Conservation (phyloP, 495 filamentous ascomycete genomes). For the Neurospora pannonica region DNA sequence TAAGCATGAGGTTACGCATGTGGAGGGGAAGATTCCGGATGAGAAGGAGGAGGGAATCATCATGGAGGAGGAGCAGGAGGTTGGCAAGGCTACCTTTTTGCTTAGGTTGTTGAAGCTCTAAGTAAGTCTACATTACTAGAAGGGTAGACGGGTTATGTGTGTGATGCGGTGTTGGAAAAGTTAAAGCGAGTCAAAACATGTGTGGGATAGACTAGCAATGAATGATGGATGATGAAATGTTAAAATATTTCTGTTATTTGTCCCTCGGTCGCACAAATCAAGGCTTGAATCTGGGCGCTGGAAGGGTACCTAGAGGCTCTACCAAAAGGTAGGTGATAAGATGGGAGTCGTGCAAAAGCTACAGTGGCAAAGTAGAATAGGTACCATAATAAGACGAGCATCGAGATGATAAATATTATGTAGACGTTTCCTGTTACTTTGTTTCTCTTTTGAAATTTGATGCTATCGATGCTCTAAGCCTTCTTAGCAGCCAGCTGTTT, state of each 20-base stretch:
- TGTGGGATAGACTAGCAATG: neutral
- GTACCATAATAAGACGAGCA: too few relatives aligned
- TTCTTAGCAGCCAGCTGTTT: neutral
- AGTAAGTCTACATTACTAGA: neutral
- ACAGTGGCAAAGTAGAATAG: too few relatives aligned
- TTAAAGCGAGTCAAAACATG: neutral
- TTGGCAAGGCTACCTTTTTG: constrained; percentile 79
- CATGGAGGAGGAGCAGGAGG: constrained; percentile 78
- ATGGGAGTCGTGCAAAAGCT: too few relatives aligned
- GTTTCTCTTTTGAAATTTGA: too few relatives aligned
- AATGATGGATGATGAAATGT: neutral
- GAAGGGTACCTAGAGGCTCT: too few relatives aligned
- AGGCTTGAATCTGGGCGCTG: too few relatives aligned
- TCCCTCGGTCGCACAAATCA: too few relatives aligned
- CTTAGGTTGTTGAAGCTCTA: constrained; percentile 71
- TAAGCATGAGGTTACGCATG: constrained; percentile 53
- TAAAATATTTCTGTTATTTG: neutral
- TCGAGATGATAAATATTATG: too few relatives aligned
- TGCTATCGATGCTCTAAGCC: too few relatives aligned
- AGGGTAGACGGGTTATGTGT: neutral
- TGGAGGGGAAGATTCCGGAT: constrained; percentile 53
- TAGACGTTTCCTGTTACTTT: too few relatives aligned
- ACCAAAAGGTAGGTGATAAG: too few relatives aligned
- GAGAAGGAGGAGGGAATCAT: constrained; percentile 54
- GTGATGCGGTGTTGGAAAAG: neutral